A percentile compares a stretch with the other conserved stretches of the same genome.
Conservation (phyloP, 2,329 filamentous ascomycete species). For the Rhinocladiella mackenziei region DNA sequence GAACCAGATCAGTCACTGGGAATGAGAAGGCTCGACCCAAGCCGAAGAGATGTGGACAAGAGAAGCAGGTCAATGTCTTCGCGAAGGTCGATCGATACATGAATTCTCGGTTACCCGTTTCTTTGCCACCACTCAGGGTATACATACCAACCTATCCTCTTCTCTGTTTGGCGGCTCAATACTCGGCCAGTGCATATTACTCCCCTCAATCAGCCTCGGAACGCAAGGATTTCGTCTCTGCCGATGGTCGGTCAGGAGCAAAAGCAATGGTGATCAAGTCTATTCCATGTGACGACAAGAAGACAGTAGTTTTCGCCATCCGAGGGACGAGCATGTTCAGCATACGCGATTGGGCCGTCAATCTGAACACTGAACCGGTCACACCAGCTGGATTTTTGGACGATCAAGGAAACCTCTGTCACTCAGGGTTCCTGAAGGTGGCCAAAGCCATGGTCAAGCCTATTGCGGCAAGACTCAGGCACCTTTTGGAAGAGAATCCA, state of each 20-base stretch:
- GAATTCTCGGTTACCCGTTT: slow-evolving; percentile 68
- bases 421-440: slow-evolving; percentile 73
- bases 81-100: slow-evolving; percentile 73
- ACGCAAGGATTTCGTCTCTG: slow-evolving; percentile 64
- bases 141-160: slow-evolving; percentile 73
- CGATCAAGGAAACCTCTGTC: slow-evolving; percentile 71
- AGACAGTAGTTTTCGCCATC: slow-evolving; percentile 78
- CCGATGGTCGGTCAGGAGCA: slow-evolving; percentile 69
- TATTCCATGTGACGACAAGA: slow-evolving; percentile 70
- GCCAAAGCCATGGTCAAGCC: slow-evolving; percentile 70
- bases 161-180: slow-evolving; percentile 72
- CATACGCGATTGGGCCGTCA: slow-evolving; percentile 83
- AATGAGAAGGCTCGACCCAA: slow-evolving; percentile 2
- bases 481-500: slow-evolving; percentile 69
- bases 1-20: neutral
- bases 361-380: slow-evolving; percentile 65
- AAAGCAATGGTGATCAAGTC: slow-evolving; percentile 85
- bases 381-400: slow-evolving; percentile 69
- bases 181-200: slow-evolving; percentile 70
- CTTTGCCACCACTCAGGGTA: slow-evolving; percentile 64
- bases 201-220: slow-evolving; percentile 57
- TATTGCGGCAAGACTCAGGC: slow-evolving; percentile 65
- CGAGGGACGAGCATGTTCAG: slow-evolving; percentile 64
- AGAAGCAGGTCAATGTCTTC: slow-evolving; percentile 57
- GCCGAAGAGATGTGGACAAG: slow-evolving; percentile 33